Evolutionary conservation across 2,329 filamentous ascomycete species (phyloP), one percentile per base, ranked within the genome.

Genomic region (Neurospora crassa): DNA sequence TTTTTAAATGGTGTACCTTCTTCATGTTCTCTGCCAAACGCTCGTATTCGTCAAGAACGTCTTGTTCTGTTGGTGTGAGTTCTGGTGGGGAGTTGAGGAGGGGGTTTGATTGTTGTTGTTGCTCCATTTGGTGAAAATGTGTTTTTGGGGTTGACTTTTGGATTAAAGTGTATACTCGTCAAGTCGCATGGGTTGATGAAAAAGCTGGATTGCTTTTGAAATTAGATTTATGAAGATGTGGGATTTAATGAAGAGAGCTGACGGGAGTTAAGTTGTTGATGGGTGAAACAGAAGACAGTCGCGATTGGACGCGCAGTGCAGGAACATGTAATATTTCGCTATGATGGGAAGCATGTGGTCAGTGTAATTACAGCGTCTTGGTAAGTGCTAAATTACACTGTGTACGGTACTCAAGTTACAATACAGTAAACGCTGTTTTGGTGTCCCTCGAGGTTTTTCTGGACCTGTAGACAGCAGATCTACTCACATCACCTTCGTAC

Each of bases 21-120:
- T 96, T 97, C 86, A 99, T 91, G 79, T 98, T 99, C 76, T 91
- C 91, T 0, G 95, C 88, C 41, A 99, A 83, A 16, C 91, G 87
- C 76, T 95, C 90, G 79, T 99, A 99, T 81, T 99, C 96, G 73
- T 98, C 94, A 0, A 99, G 85, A 1, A 99, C 91, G 79, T 98
- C 93, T 80, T 97, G 94, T 83, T 99, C 94, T 8, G 97, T 87
- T 5, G 93, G 91, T 0, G 90, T 87, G 73, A 97, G 84, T 77
- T 90, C 88, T 29, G 86, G 85, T 41, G 83, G 82, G 2, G 82
- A 80, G 53, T 83, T 29, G 74, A 73, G 72, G 42, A 74, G 73
- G 68, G 70, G 14, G 29, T 63, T 63, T 34, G 53, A n/a, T 67
- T 53, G 68, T 70, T 34, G 20, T 5, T 68, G 20, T 70, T 71